Evolutionary conservation across 2,329 filamentous ascomycete genomes (phyloP).

Genomic region (Scytalidium sp.): DNA sequence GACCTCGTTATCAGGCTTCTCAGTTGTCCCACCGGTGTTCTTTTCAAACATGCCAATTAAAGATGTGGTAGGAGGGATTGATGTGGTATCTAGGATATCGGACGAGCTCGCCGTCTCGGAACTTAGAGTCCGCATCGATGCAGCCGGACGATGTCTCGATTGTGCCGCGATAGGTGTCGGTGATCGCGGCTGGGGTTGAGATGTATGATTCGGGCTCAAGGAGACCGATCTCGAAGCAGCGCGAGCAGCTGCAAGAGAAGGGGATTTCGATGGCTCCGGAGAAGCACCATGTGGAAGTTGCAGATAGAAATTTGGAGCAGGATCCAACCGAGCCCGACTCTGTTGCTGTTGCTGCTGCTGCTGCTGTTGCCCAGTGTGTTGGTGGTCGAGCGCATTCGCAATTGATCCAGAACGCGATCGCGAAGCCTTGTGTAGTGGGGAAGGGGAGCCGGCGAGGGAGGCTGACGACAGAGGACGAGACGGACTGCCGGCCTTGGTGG

Average conservation of each 20-base stretch:
- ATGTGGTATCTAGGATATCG: conserved; percentile 47
- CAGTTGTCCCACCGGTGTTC: conserved; percentile 24
- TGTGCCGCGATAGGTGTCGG: conserved; percentile 4
- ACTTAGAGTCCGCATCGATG: conserved; percentile 15
- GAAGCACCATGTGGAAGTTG: conserved; percentile 12
- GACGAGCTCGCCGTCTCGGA: conserved; percentile 14
- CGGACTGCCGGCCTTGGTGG: conserved; percentile 33
- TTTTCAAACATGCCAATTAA: conserved; percentile 69
- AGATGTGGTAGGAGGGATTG: conserved; percentile 60
- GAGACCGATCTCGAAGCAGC: conserved; percentile 61
- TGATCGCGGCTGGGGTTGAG: conserved; percentile 12
- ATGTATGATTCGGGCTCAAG: conserved; percentile 40
- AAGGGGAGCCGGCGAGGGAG: neutral
- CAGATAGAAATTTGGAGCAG: conserved; percentile 10
- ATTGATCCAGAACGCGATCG: conserved; percentile 6
- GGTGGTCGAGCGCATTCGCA: neutral
- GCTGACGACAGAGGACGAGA: conserved; percentile 2
- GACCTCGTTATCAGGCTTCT: conserved; percentile 23
- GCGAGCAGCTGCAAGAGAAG: conserved; percentile 59
- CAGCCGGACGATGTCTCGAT: conserved; percentile 8
- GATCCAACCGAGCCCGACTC: conserved; percentile 8
- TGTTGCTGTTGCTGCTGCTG: conserved; percentile 8
- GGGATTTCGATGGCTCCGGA: conserved; percentile 37
- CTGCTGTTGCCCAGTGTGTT: neutral
- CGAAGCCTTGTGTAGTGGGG: neutral